phyloP scores from a whole-genome alignment of 1,284 basidiomycete species.

The Marasmius sp. region DNA sequence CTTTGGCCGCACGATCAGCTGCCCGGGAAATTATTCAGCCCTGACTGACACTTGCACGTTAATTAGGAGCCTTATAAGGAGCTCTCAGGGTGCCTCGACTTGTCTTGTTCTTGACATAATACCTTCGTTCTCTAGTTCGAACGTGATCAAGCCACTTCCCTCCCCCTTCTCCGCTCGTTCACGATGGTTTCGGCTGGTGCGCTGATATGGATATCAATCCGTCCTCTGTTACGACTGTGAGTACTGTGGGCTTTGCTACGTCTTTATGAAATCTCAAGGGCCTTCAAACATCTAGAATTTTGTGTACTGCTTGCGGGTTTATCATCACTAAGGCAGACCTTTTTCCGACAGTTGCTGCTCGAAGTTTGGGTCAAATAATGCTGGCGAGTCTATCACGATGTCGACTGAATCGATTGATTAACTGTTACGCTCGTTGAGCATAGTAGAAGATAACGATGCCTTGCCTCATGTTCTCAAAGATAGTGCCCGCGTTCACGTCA shows the following conservation, averaged over 20 bases:
- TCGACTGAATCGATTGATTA: neutral
- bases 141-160: neutral
- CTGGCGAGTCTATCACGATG: conserved; percentile 36
- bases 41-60: too few relatives aligned
- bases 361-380: conserved; percentile 58
- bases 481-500: conserved; percentile 69
- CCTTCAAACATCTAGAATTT: conserved; percentile 35
- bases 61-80: too few relatives aligned
- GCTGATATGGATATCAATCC: conserved; percentile 57
- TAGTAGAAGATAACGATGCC: conserved; percentile 66
- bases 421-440: neutral
- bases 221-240: conserved; percentile 61
- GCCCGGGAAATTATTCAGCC: too few relatives aligned
- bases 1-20: too few relatives aligned
- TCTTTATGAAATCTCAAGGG: neutral
- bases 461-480: conserved; percentile 74
- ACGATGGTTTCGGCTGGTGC: conserved; percentile 32
- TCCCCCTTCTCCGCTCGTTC: neutral
- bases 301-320: conserved; percentile 57
- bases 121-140: too few relatives aligned
- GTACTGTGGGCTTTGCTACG: conserved; percentile 18
- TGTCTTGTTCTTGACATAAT: too few relatives aligned
- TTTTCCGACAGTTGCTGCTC: conserved; percentile 56
- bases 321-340: conserved; percentile 59
- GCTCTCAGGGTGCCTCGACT: too few relatives aligned